phyloP scores from a whole-genome alignment of 257 asterid species.

The Salvia splendens region DNA sequence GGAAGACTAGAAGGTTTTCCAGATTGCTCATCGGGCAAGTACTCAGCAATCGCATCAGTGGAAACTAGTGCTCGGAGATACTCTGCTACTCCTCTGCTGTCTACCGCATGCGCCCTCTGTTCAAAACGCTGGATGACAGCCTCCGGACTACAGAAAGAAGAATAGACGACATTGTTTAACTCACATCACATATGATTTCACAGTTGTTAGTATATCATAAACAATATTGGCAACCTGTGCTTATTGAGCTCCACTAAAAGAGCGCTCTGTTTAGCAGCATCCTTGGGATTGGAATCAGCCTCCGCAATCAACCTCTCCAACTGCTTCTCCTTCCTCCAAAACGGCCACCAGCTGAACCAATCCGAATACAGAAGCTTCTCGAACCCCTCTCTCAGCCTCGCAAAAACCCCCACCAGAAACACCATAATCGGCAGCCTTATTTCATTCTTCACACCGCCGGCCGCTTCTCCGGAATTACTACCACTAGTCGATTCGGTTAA shows the following conservation, averaged over 20 bases:
- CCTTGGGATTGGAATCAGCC: slow-evolving; percentile 83
- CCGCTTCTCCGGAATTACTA: slow-evolving; percentile 22
- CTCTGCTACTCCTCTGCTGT: slow-evolving; percentile 91
- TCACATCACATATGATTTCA: no score
- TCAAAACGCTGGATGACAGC: slow-evolving; percentile 92
- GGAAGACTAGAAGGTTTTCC: slow-evolving; percentile 96
- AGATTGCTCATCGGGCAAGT: slow-evolving; percentile 89
- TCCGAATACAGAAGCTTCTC: slow-evolving; percentile 55
- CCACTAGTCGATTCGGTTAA: slow-evolving; percentile 35
- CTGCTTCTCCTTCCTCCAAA: slow-evolving; percentile 77
- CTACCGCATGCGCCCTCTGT: slow-evolving; percentile 86
- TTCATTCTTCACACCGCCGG: slow-evolving; percentile 37
- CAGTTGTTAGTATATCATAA: no score
- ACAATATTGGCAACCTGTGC: slow-evolving; percentile 50
- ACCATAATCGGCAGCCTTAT: slow-evolving; percentile 55
- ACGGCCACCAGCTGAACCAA: slow-evolving; percentile 89
- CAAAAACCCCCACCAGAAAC: slow-evolving; percentile 59
- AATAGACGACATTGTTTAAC: no score
- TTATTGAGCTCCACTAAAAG: slow-evolving; percentile 85
- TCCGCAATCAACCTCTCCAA: slow-evolving; percentile 71
- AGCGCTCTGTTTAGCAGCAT: slow-evolving; percentile 69
- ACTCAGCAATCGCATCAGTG: slow-evolving; percentile 78
- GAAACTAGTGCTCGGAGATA: slow-evolving; percentile 86
- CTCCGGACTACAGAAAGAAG: slow-evolving; percentile 65
- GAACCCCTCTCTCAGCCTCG: slow-evolving; percentile 51